phyloP scores from a whole-genome alignment of 2,329 filamentous ascomycete species.

The Microcera coccophila region DNA sequence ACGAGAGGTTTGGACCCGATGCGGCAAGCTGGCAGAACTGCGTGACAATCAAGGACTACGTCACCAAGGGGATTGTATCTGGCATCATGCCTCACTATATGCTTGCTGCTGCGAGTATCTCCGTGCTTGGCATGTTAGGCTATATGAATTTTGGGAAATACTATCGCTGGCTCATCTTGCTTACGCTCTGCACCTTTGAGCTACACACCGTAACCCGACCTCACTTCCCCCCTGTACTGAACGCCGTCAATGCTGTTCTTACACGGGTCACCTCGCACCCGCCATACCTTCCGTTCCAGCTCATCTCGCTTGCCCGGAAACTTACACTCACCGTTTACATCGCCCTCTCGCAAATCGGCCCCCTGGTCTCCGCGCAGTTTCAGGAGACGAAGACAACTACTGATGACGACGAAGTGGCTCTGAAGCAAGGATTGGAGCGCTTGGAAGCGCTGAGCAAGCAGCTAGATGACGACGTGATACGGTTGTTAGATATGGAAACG shows the following conservation, averaged over 20 bases:
- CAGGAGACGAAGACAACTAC: conserved; percentile 21
- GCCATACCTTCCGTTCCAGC: conserved; percentile 80
- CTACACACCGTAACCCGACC: conserved; percentile 54
- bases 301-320: conserved; percentile 70
- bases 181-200: conserved; percentile 54
- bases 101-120: conserved; percentile 53
- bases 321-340: conserved; percentile 76
- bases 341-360: conserved; percentile 75
- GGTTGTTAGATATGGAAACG: conserved; percentile 73
- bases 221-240: conserved; percentile 44
- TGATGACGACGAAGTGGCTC: conserved; percentile 44
- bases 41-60: conserved; percentile 67
- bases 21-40: conserved; percentile 64
- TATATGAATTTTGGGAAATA: conserved; percentile 65
- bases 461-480: conserved; percentile 64
- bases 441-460: conserved; percentile 58
- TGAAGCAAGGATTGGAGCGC: conserved; percentile 62
- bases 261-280: conserved; percentile 42
- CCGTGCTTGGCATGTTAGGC: conserved; percentile 59
- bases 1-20: conserved; percentile 80
- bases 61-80: conserved; percentile 61
- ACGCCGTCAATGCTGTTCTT: conserved; percentile 44
- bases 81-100: conserved; percentile 59
- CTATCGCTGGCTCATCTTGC: conserved; percentile 60
- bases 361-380: conserved; percentile 50